Conservation (phyloP, 345 rosid species). For the Abelmoschus esculentus region DNA sequence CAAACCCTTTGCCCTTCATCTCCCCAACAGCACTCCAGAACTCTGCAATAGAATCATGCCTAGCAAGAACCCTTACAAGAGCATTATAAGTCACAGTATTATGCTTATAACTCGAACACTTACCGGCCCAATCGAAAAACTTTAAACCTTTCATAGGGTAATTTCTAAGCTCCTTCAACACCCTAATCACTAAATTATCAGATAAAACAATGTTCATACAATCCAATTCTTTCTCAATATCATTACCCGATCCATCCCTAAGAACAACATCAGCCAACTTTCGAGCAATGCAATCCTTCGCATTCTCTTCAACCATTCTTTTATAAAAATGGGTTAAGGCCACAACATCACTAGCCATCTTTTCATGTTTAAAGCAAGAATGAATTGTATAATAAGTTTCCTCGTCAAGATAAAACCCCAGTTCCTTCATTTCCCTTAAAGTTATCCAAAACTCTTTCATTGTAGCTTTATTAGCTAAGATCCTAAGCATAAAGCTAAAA, state of each 20-base stretch:
- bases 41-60: slow-evolving; percentile 48
- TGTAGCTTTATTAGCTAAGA: slow-evolving; percentile 36
- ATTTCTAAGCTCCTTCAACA: slow-evolving; percentile 52
- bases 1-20: slow-evolving; percentile 54
- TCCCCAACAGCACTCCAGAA: slow-evolving; percentile 64
- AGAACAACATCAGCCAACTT: slow-evolving; percentile 32
- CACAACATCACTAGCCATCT: slow-evolving; percentile 38
- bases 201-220: slow-evolving; percentile 39
- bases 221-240: slow-evolving; percentile 48
- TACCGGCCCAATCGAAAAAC: slow-evolving; percentile 49
- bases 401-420: slow-evolving; percentile 60
- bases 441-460: slow-evolving; percentile 61
- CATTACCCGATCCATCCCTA: slow-evolving; percentile 37
- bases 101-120: slow-evolving; percentile 30
- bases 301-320: slow-evolving; percentile 63
- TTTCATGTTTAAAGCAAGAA: slow-evolving; percentile 37
- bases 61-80: slow-evolving; percentile 48
- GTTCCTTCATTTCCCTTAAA: slow-evolving; percentile 55
- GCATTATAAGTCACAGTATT: slow-evolving; percentile 54
- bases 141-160: slow-evolving; percentile 44
- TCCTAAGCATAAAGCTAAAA: slow-evolving; percentile 58
- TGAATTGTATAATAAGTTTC: slow-evolving; percentile 48
- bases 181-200: slow-evolving; percentile 61
- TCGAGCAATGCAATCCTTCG: slow-evolving; percentile 33
- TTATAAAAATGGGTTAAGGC: slow-evolving; percentile 60